These are phyloP conservation scores for Penicillium pulvis DNA, from an alignment of 495 filamentous ascomycete genomes.

Conservation along the genomic window DNA sequence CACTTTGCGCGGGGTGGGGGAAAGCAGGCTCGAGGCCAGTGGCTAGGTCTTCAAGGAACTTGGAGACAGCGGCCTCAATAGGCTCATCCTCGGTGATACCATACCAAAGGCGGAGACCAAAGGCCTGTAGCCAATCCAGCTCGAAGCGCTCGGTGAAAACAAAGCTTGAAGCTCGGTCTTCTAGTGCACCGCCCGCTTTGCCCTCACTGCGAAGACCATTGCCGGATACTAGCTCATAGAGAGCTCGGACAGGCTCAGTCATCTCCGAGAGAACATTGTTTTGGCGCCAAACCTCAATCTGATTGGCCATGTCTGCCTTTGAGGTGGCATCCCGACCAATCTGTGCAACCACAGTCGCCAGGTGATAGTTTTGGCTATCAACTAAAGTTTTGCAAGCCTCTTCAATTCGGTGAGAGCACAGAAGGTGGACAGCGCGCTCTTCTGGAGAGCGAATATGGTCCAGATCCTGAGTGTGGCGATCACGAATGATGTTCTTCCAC, in stretches of 20 bases:
- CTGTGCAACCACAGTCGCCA: slow-evolving; percentile 80
- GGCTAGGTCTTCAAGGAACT: slow-evolving; percentile 68
- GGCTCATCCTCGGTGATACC: slow-evolving; percentile 65
- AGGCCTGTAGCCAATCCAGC: slow-evolving; percentile 89
- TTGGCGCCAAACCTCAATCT: slow-evolving; percentile 82
- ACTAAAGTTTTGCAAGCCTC: slow-evolving; percentile 81
- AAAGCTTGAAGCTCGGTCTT: slow-evolving; percentile 78
- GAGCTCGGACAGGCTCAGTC: slow-evolving; percentile 76
- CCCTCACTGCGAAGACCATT: slow-evolving; percentile 81
- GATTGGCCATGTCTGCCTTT: slow-evolving; percentile 68
- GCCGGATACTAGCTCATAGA: slow-evolving; percentile 88
- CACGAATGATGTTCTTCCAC: slow-evolving; percentile 51
- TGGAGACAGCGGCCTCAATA: slow-evolving; percentile 68
- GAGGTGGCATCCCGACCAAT: slow-evolving; percentile 68
- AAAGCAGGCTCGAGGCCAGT: slow-evolving; percentile 59
- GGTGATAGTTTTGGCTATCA: slow-evolving; percentile 70
- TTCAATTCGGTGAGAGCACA: slow-evolving; percentile 73
- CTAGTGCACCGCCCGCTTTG: slow-evolving; percentile 58
- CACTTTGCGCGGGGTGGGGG: slow-evolving; percentile 62
- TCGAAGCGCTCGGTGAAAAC: slow-evolving; percentile 77
- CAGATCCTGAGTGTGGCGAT: slow-evolving; percentile 47
- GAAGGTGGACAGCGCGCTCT: slow-evolving; percentile 78
- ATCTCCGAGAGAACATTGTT: slow-evolving; percentile 82
- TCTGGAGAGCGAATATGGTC: slow-evolving; percentile 61
- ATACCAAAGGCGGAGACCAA: slow-evolving; percentile 90